phyloP scores from a whole-genome alignment of 768 basidiomycete species.

The Russula abietina region DNA sequence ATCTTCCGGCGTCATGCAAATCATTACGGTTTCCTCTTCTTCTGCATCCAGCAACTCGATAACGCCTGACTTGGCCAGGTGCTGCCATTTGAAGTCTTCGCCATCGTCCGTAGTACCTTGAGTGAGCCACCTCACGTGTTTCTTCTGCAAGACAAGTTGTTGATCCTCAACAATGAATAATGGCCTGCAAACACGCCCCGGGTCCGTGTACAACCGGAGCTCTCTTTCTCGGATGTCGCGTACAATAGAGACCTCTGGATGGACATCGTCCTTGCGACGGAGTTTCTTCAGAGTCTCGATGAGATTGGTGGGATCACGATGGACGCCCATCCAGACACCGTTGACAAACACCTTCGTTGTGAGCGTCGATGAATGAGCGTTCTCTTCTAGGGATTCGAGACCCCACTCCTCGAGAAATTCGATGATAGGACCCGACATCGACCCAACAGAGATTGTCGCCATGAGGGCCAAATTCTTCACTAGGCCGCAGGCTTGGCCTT shows the following conservation, averaged over 20 bases:
- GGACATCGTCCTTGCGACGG: slow-evolving; percentile 90
- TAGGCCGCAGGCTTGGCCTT: slow-evolving; percentile 98
- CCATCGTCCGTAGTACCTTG: slow-evolving; percentile 47
- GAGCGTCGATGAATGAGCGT: slow-evolving; percentile 74
- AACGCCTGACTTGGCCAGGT: slow-evolving; percentile 79
- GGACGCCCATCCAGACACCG: slow-evolving; percentile 99
- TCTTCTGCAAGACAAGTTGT: slow-evolving; percentile 75
- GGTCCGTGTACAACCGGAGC: slow-evolving; percentile 90
- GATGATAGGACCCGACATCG: slow-evolving; percentile 90
- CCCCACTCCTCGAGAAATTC: slow-evolving; percentile 99
- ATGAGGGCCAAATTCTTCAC: slow-evolving; percentile 98
- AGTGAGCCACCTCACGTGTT: slow-evolving; percentile 70
- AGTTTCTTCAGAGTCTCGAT: slow-evolving; percentile 91
- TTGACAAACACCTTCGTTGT: slow-evolving; percentile 98
- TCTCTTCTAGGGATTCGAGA: slow-evolving; percentile 90
- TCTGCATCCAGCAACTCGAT: slow-evolving; percentile 96
- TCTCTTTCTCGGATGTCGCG: slow-evolving; percentile 96
- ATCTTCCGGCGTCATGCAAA: slow-evolving; percentile 97
- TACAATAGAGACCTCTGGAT: slow-evolving; percentile 93
- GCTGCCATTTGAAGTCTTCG: slow-evolving; percentile 67
- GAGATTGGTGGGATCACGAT: slow-evolving; percentile 88
- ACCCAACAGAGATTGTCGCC: slow-evolving; percentile 97
- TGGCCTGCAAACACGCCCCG: slow-evolving; percentile 94
- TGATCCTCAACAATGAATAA: slow-evolving; percentile 95
- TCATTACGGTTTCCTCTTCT: slow-evolving; percentile 99